Evolutionary conservation across 345 rosid species (phyloP).

Genomic region (Corchorus capsularis): DNA sequence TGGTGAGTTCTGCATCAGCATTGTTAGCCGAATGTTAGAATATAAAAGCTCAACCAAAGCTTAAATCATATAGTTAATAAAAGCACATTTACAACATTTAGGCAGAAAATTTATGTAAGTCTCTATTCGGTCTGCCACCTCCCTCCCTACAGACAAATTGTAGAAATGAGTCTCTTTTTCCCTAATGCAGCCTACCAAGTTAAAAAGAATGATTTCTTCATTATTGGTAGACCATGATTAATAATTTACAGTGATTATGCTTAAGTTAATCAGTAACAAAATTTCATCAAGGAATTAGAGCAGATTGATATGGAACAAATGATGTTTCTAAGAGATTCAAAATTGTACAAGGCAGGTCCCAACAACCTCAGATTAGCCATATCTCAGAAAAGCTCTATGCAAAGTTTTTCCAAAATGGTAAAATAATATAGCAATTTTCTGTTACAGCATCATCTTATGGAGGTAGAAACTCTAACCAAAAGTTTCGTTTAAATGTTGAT

Average conservation of each 20-base stretch:
- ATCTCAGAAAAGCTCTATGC: not conserved
- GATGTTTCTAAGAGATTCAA: constrained; percentile 5
- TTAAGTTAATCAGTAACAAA: not conserved
- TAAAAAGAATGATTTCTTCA: not conserved
- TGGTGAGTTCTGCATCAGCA: not conserved
- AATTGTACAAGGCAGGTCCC: not conserved
- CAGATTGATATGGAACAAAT: not conserved
- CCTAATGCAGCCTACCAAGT: not conserved
- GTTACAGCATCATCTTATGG: not conserved
- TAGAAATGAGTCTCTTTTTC: not conserved
- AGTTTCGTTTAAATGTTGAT: not conserved
- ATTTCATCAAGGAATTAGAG: not conserved
- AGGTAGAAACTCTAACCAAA: not conserved
- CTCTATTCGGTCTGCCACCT: not conserved
- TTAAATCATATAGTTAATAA: not conserved
- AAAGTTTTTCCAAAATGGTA: not conserved
- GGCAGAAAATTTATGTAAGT: no score
- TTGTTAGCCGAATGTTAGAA: not conserved
- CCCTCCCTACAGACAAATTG: not conserved
- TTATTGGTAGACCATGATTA: not conserved
- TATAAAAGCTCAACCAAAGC: not conserved
- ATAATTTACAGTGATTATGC: not conserved
- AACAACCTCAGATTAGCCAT: constrained; percentile 1
- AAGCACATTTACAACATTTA: not conserved
- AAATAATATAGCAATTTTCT: not conserved